Evolutionary conservation across 257 asterid genomes (phyloP).

Genomic region (Nicotiana tomentosiformis): DNA sequence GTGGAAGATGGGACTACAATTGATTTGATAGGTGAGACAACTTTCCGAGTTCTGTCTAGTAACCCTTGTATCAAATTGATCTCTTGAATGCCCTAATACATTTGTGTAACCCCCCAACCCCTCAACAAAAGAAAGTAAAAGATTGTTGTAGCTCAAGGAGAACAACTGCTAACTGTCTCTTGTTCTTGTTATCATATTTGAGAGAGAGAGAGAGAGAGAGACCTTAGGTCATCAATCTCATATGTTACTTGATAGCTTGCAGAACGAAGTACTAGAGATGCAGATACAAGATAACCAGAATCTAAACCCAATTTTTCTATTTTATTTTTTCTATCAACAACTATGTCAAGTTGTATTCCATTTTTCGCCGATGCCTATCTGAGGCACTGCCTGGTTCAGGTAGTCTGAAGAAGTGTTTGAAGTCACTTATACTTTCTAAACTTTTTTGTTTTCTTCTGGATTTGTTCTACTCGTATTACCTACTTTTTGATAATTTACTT

Average conservation of each 20-base stretch:
- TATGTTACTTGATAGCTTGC: too few relatives aligned
- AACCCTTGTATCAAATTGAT: neutral
- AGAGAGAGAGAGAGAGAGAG: too few relatives aligned
- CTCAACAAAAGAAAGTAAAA: neutral
- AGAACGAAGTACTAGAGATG: too few relatives aligned
- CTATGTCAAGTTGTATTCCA: neutral
- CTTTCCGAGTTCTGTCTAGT: neutral
- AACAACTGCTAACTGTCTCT: neutral
- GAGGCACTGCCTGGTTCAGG: neutral
- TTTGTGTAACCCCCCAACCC: neutral
- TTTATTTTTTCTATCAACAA: too few relatives aligned
- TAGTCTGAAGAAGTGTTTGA: neutral
- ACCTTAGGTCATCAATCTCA: too few relatives aligned
- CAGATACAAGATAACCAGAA: neutral
- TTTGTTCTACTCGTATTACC: neutral
- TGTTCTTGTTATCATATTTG: too few relatives aligned
- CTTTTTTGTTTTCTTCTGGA: neutral
- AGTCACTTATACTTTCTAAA: neutral
- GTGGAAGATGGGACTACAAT: constrained; percentile 80
- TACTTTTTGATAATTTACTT: neutral
- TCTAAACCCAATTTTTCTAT: neutral
- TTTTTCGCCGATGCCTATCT: neutral
- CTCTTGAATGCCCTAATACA: neutral
- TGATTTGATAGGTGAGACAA: constrained; percentile 59
- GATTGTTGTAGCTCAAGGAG: neutral